Percentiles rank a stretch among this genome's conserved stretches.
phyloP scores from a whole-genome alignment of 2,329 filamentous ascomycete genomes.

The Pseudogymnoascus sp. region DNA sequence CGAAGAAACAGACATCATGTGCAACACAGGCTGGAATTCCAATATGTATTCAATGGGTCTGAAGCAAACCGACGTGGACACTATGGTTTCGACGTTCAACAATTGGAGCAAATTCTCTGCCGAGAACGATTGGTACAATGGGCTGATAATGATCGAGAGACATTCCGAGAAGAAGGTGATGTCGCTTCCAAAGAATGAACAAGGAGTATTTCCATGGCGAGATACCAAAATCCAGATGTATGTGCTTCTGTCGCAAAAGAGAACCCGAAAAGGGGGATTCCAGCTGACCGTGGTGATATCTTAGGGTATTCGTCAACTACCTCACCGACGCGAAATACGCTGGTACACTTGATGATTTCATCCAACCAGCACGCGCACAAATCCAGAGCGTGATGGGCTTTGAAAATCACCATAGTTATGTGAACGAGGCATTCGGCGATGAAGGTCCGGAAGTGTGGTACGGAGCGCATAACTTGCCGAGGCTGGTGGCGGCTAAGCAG shows the following conservation, averaged over 20 bases:
- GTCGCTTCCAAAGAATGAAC: background rate
- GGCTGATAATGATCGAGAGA: too few species aligned
- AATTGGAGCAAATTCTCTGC: background rate
- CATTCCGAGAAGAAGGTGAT: background rate
- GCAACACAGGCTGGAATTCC: too few species aligned
- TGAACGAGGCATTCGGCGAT: constrained; percentile 14
- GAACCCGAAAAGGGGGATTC: too few species aligned
- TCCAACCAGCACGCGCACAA: too few species aligned
- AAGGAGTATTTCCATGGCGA: too few species aligned
- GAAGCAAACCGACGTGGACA: background rate
- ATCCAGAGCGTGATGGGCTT: background rate
- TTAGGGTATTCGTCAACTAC: background rate
- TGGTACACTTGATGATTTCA: background rate
- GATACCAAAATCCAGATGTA: too few species aligned
- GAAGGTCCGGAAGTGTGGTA: constrained; percentile 11
- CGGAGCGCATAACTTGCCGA: background rate
- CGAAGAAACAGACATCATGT: too few species aligned
- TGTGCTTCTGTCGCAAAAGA: background rate
- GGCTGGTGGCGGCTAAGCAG: constrained; percentile 5
- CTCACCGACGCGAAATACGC: background rate
- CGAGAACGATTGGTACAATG: background rate
- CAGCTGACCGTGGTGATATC: too few species aligned
- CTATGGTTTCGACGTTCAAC: background rate
- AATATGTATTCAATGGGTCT: background rate
- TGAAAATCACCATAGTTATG: background rate